Conservation (phyloP, 768 basidiomycete genomes). For the Leccinum broughii region DNA sequence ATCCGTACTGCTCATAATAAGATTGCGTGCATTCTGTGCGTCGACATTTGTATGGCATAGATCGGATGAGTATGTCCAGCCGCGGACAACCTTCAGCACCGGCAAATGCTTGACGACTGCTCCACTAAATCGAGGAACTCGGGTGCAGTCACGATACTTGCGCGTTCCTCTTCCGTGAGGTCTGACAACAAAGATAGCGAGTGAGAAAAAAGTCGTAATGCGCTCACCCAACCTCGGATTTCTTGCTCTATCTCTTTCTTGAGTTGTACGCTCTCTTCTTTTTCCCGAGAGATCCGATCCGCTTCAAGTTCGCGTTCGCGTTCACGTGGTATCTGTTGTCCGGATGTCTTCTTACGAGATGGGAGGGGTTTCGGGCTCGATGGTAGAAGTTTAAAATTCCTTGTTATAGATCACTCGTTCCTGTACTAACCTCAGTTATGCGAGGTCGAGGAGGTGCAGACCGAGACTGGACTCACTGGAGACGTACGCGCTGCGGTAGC, state of each 20-base stretch:
- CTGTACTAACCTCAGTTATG: slow-evolving; percentile 33
- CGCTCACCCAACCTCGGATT: no score
- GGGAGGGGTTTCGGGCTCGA: slow-evolving; percentile 54
- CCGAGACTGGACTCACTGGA: no score
- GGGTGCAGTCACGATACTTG: no score
- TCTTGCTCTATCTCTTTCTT: no score
- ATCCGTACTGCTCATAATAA: slow-evolving; percentile 96
- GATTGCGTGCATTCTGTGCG: slow-evolving; percentile 97
- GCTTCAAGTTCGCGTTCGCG: slow-evolving; percentile 67
- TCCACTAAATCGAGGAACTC: no score
- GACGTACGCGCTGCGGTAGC: no score
- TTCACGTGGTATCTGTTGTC: neutral
- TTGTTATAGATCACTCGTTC: slow-evolving; percentile 84
- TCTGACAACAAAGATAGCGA: no score
- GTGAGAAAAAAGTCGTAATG: no score
- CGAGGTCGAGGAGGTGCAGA: no score
- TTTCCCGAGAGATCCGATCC: slow-evolving; percentile 44
- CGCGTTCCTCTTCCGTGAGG: no score
- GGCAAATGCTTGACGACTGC: slow-evolving; percentile 72
- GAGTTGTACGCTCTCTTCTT: no score
- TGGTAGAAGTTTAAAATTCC: slow-evolving; percentile 71
- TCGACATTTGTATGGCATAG: slow-evolving; percentile 98
- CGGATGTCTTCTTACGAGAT: slow-evolving; percentile 73
- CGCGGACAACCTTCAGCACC: slow-evolving; percentile 88
- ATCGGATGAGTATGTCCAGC: slow-evolving; percentile 98